A percentile compares a stretch with the other conserved stretches of the same genome.
phyloP scores from a whole-genome alignment of 768 basidiomycete genomes.

The Mycena polygramma region DNA sequence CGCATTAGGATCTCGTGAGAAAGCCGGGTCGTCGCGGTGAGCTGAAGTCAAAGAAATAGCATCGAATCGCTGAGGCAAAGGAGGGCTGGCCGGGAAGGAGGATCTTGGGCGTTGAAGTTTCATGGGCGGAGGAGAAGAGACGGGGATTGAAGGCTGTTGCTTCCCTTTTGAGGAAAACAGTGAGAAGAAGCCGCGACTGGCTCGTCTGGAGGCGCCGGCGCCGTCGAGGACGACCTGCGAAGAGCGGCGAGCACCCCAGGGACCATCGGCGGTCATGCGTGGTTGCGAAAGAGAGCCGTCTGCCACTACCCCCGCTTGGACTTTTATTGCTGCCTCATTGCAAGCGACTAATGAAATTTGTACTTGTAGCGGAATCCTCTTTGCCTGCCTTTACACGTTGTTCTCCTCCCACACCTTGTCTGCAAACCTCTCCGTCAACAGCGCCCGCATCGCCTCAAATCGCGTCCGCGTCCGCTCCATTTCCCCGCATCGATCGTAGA shows the following conservation, averaged over 20 bases:
- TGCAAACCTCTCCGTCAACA: slow-evolving; percentile 54
- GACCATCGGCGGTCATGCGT: slow-evolving; percentile 18
- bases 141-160: not conserved
- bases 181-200: slow-evolving; percentile 34
- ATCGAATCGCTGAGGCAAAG: slow-evolving; percentile 22
- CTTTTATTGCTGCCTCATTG: slow-evolving; percentile 6
- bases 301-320: too few species aligned
- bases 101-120: not conserved
- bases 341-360: slow-evolving; percentile 16
- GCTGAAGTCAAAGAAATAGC: slow-evolving; percentile 29
- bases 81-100: not conserved
- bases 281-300: not conserved
- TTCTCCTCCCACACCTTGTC: slow-evolving; percentile 41
- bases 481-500: slow-evolving; percentile 80
- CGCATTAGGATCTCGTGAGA: slow-evolving; percentile 31
- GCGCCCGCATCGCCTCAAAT: slow-evolving; percentile 77
- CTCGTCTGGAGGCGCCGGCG: slow-evolving; percentile 24
- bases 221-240: slow-evolving; percentile 10
- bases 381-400: not conserved
- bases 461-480: slow-evolving; percentile 73
- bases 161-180: slow-evolving; percentile 29
- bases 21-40: slow-evolving; percentile 28
- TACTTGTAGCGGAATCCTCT: slow-evolving; percentile 7
- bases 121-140: slow-evolving; percentile 7
- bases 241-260: not conserved